Conservation (phyloP, 306 rosid species). For the Canavalia ensiformis region DNA sequence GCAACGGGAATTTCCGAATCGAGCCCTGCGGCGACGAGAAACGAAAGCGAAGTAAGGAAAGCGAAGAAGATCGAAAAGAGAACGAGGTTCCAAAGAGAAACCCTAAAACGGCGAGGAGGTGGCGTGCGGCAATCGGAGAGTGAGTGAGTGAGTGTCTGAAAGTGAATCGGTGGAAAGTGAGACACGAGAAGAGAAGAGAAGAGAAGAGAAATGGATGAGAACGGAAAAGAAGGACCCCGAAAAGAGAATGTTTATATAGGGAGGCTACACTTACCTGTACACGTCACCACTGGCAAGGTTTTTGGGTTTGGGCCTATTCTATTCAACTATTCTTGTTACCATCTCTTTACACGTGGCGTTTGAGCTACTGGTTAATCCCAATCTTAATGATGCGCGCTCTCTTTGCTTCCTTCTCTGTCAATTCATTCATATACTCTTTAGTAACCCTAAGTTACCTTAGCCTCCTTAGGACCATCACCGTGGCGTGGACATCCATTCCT, state of each 20-base stretch:
- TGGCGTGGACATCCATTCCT: not conserved
- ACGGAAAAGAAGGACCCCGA: conserved; percentile 30
- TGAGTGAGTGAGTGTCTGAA: conserved; percentile 20
- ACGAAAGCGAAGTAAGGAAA: not conserved
- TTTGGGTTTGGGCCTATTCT: conserved; percentile 56
- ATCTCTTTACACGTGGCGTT: conserved; percentile 45
- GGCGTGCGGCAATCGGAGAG: conserved; percentile 18
- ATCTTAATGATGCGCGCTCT: conserved; percentile 27
- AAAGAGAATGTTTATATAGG: conserved; percentile 58
- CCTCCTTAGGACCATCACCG: not conserved
- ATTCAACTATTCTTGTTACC: not conserved
- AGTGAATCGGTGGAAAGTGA: conserved; percentile 49
- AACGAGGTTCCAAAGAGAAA: conserved; percentile 12
- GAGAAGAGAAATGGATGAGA: conserved; percentile 68
- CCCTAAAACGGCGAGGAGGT: conserved; percentile 23
- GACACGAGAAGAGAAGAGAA: conserved; percentile 8
- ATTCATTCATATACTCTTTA: not conserved
- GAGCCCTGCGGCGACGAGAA: not conserved
- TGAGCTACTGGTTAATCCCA: conserved; percentile 26
- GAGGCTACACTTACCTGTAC: conserved; percentile 78
- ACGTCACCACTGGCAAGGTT: conserved; percentile 65
- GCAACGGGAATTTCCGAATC: conserved; percentile 48
- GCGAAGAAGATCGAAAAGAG: conserved; percentile 19
- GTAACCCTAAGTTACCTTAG: conserved; percentile 17
- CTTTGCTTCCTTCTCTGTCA: not conserved